Evolutionary conservation across 2,329 filamentous ascomycete species (phyloP).

Genomic region (Ophiostoma quercus): DNA sequence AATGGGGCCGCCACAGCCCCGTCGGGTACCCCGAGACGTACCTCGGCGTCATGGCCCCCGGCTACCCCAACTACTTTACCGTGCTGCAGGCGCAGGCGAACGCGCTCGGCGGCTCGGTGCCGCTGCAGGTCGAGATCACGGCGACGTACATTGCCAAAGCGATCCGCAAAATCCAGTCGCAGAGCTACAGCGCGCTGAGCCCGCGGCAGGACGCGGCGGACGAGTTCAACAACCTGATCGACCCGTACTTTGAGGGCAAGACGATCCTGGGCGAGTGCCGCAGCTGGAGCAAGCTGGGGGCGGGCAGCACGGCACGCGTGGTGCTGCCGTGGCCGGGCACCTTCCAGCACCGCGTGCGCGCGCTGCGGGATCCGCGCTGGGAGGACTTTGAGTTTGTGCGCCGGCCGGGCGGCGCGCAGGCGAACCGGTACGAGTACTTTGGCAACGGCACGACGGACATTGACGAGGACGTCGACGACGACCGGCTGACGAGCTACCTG

Average conservation of each 20-base stretch:
- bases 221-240: conserved; percentile 27
- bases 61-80: not conserved
- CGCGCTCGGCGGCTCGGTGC: conserved; percentile 26
- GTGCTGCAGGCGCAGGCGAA: conserved; percentile 26
- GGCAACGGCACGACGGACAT: conserved; percentile 23
- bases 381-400: conserved; percentile 26
- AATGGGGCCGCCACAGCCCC: conserved; percentile 24
- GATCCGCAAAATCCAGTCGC: conserved; percentile 27
- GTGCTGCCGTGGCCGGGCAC: conserved; percentile 26
- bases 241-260: conserved; percentile 23
- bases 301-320: conserved; percentile 18
- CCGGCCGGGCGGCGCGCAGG: conserved; percentile 14
- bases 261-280: conserved; percentile 23
- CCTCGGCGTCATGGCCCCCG: conserved; percentile 9
- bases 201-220: conserved; percentile 24
- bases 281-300: conserved; percentile 26
- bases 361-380: conserved; percentile 25
- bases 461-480: conserved; percentile 17
- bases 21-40: conserved; percentile 19
- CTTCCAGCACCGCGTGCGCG: conserved; percentile 22
- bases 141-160: conserved; percentile 26
- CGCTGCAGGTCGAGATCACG: conserved; percentile 26
- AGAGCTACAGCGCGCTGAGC: conserved; percentile 26
- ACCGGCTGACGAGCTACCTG: conserved; percentile 18
- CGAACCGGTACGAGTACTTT: conserved; percentile 26